phyloP scores from a whole-genome alignment of 305 asterid genomes.

The Stenogyne calaminthoides region DNA sequence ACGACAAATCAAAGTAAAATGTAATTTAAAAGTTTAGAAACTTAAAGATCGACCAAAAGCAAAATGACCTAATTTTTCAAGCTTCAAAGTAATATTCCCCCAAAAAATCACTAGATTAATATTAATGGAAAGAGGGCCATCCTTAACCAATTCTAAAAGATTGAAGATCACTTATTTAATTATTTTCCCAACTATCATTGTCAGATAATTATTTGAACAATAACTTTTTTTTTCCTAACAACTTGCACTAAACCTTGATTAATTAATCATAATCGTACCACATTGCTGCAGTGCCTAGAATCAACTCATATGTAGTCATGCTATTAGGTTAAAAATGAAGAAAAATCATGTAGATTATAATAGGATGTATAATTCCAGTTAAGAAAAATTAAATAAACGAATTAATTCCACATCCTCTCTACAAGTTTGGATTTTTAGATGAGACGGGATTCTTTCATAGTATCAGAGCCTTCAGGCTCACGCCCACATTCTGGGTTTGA shows the following conservation, averaged over 20 bases:
- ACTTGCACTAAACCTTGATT: slow-evolving; percentile 21
- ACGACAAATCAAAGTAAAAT: not conserved
- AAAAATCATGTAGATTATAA: not conserved
- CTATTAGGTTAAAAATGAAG: slow-evolving; percentile 12
- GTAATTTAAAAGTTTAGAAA: not conserved
- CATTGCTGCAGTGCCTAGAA: slow-evolving; percentile 29
- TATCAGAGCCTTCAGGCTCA: too few species aligned
- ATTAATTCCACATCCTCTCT: too few species aligned
- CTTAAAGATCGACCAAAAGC: not conserved
- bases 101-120: not conserved
- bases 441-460: too few species aligned
- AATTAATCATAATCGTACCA: slow-evolving; percentile 25
- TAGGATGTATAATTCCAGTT: too few species aligned
- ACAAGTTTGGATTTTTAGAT: too few species aligned
- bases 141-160: not conserved
- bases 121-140: slow-evolving; percentile 2
- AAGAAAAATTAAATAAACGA: too few species aligned
- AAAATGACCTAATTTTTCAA: slow-evolving; percentile 8
- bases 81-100: not conserved
- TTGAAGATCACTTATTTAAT: slow-evolving; percentile 1
- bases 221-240: not conserved
- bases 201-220: slow-evolving; percentile 16
- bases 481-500: too few species aligned
- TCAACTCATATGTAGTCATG: slow-evolving; percentile 22
- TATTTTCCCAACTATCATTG: slow-evolving; percentile 14